Base-by-base conservation (phyloP, 2,329 filamentous ascomycete species). In the Cercospora brassicicola region DNA sequence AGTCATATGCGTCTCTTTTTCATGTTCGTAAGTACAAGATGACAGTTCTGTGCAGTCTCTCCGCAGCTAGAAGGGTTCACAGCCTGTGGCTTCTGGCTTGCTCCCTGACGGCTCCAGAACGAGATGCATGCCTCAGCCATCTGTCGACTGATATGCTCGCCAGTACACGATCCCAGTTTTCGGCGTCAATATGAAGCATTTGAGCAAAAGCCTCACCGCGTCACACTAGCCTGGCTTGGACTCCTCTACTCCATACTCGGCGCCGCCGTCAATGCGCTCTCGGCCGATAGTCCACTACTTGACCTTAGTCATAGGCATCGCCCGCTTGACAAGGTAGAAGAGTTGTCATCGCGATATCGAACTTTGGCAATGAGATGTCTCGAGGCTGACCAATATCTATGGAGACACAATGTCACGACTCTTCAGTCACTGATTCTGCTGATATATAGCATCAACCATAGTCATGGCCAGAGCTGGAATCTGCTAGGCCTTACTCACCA, bases 1-100 rank as follows among this genome's bases (percentile, higher is more conserved):
- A n/a, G 10, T 64, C 61, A 18, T 64, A 51, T 56, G 61, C 61
- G n/a, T 64, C 61, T 20, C 61, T 64, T 8, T 64, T 64, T 28
- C 61, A 64, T 23, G 30, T 64, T 31, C 23, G 55, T 57, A 57
- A 57, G 55, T 57, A 33, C 28, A 57, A n/a, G 7, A 57, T 11
- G 26, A 26, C 20, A 15, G 5, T 28, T 28, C 48, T 23, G 4
- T 53, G 3, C 20, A 23, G 23, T 53, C 28, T 1, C 15, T 28
- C 28, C 28, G 28, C 26, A 30, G 23, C 28, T 9, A 28, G 3
- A 33, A 4, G 8, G 18, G 28, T n/a, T 13, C 55, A 31, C 5
- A 15, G 13, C 15, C 1, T 28, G 45, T 23, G 20, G 18, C 18
- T 23, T 48, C 10, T 48, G 45, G n/a, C 45, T 11, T 23, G 45